Conservation (phyloP, 805 yeast species). For the Sugiyamaella qingdaonensis region DNA sequence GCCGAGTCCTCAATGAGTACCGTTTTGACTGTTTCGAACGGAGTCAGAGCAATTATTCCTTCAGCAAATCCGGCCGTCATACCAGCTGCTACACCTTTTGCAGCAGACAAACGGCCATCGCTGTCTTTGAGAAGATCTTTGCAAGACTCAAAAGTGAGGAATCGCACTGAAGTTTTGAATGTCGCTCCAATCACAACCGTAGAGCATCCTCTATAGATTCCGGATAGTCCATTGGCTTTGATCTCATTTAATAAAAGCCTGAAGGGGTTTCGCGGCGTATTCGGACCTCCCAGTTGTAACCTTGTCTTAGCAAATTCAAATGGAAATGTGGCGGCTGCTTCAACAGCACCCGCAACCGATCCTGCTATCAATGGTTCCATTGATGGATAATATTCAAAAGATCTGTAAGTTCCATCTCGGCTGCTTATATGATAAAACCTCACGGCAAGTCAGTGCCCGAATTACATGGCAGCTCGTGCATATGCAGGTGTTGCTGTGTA, state of each 20-base stretch:
- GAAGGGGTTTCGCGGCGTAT: conserved; percentile 59
- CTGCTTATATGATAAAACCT: too few species aligned
- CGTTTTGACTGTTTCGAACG: conserved; percentile 82
- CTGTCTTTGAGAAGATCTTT: conserved; percentile 62
- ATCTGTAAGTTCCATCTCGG: too few species aligned
- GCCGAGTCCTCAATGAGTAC: conserved; percentile 72
- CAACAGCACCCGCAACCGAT: conserved; percentile 42
- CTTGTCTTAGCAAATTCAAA: conserved; percentile 95
- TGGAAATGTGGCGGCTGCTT: conserved; percentile 85
- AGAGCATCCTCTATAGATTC: conserved; percentile 80
- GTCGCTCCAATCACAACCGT: conserved; percentile 85
- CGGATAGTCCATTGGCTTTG: conserved; percentile 58
- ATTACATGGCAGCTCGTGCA: too few species aligned
- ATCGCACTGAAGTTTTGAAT: conserved; percentile 75
- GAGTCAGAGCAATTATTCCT: conserved; percentile 77
- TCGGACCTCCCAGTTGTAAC: conserved; percentile 53
- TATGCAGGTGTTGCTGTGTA: too few species aligned
- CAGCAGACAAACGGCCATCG: conserved; percentile 72
- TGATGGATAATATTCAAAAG: too few species aligned
- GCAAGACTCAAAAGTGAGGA: conserved; percentile 73
- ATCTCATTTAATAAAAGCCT: conserved; percentile 65
- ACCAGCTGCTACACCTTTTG: conserved; percentile 80
- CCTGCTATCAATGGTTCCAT: conserved; percentile 36
- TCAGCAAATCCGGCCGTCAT: conserved; percentile 81
- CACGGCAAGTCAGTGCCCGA: too few species aligned